Evolutionary conservation across 306 rosid genomes (phyloP).

Genomic region (Trichosanthes truncata): DNA sequence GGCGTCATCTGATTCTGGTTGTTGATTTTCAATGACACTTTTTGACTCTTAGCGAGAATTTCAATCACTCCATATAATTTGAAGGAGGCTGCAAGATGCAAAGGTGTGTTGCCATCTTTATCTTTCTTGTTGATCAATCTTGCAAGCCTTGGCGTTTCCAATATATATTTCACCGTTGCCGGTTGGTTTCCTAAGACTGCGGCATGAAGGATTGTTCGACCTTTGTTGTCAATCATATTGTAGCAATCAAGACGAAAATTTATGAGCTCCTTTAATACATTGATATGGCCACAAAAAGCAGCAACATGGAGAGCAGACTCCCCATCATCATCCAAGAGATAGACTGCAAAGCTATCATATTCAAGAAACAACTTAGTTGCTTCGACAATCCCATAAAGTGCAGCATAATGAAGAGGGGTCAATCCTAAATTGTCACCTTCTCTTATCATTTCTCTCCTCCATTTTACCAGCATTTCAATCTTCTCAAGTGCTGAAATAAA

Average conservation of each 20-base stretch:
- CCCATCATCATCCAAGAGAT: neutral
- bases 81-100: neutral
- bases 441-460: neutral
- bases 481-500: neutral
- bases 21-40: neutral
- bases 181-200: neutral
- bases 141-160: neutral
- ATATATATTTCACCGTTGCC: neutral
- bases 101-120: too few species aligned
- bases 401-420: too few species aligned
- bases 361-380: neutral
- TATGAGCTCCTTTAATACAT: neutral
- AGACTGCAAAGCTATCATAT: neutral
- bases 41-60: neutral
- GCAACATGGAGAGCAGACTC: neutral
- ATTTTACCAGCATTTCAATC: neutral
- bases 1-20: neutral
- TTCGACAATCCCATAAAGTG: neutral
- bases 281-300: neutral
- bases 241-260: neutral
- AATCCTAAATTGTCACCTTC: neutral
- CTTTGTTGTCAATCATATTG: neutral
- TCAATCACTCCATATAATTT: neutral
- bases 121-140: neutral
- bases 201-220: neutral